Conservation (phyloP, 108 stramenopile genomes). For the Epithemia pelagica region DNA sequence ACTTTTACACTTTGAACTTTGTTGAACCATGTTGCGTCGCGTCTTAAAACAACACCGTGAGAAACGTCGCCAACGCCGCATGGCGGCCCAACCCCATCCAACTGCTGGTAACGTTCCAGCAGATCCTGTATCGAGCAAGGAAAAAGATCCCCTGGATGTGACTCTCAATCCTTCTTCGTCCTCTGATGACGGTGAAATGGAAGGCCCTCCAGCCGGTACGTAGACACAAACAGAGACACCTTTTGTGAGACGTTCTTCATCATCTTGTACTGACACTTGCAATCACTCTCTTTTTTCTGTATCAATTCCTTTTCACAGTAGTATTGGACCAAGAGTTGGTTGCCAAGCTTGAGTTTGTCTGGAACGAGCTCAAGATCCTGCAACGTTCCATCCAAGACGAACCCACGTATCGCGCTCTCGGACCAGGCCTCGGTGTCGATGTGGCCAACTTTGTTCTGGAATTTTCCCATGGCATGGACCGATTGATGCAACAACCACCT, state of each 20-base stretch:
- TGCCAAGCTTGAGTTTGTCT: not conserved
- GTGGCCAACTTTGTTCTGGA: not conserved
- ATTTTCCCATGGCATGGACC: not conserved
- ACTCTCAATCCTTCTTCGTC: too few species aligned
- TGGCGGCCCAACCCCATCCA: not conserved
- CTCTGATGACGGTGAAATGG: too few species aligned
- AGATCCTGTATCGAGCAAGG: too few species aligned
- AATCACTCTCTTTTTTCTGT: too few species aligned
- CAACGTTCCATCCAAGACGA: not conserved
- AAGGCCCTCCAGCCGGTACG: too few species aligned
- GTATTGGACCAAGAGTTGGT: not conserved
- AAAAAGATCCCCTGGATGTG: too few species aligned
- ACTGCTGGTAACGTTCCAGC: too few species aligned
- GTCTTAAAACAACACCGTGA: not conserved
- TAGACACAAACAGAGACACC: too few species aligned
- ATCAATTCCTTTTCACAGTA: too few species aligned
- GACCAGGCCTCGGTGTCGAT: not conserved
- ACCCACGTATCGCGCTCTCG: not conserved
- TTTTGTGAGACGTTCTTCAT: too few species aligned
- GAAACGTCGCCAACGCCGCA: not conserved
- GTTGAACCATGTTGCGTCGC: not conserved
- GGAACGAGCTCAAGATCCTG: not conserved
- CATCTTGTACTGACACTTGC: too few species aligned
- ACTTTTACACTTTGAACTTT: too few species aligned
- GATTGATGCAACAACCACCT: not conserved